A percentile compares a stretch with the other conserved stretches of the same genome.
phyloP scores from a whole-genome alignment of 2,329 filamentous ascomycete genomes.

The Colletotrichum sp. region DNA sequence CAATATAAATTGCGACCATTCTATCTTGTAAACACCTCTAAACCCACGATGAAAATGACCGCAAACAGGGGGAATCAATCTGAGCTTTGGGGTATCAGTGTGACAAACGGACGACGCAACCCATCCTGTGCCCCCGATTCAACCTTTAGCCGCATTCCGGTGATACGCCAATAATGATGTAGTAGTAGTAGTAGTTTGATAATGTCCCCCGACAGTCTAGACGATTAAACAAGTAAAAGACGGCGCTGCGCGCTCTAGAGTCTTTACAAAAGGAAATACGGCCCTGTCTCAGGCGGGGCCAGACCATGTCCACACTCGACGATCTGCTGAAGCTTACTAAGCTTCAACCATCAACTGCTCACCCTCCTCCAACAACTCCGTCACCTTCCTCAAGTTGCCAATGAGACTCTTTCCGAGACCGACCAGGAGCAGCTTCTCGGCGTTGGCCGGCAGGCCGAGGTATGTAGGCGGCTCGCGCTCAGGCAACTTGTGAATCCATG shows the following conservation, averaged over 20 bases:
- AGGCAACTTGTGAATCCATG: slow-evolving; percentile 89
- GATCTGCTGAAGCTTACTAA: slow-evolving; percentile 20
- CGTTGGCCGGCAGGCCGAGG: slow-evolving; percentile 90
- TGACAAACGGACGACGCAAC: not conserved
- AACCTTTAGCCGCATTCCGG: not conserved
- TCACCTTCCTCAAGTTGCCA: slow-evolving; percentile 81
- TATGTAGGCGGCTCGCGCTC: slow-evolving; percentile 97
- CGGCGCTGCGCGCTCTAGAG: not conserved
- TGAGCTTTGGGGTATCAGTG: not conserved
- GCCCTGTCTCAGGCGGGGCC: not conserved
- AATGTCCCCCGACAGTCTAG: not conserved
- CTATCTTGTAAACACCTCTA: not conserved
- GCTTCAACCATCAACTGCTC: slow-evolving; percentile 84
- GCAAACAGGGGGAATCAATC: not conserved
- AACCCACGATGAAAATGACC: not conserved
- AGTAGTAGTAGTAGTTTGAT: not conserved
- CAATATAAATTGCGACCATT: not conserved
- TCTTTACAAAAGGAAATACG: not conserved
- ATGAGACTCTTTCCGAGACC: slow-evolving; percentile 87
- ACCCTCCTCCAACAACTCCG: slow-evolving; percentile 88
- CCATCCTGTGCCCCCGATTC: not conserved
- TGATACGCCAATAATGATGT: not conserved
- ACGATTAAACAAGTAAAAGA: not conserved
- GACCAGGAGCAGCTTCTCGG: slow-evolving; percentile 92
- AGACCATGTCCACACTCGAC: not conserved